These are phyloP conservation scores for Penicillium manginii DNA, from an alignment of 495 filamentous ascomycete species.

Conservation along the genomic window DNA sequence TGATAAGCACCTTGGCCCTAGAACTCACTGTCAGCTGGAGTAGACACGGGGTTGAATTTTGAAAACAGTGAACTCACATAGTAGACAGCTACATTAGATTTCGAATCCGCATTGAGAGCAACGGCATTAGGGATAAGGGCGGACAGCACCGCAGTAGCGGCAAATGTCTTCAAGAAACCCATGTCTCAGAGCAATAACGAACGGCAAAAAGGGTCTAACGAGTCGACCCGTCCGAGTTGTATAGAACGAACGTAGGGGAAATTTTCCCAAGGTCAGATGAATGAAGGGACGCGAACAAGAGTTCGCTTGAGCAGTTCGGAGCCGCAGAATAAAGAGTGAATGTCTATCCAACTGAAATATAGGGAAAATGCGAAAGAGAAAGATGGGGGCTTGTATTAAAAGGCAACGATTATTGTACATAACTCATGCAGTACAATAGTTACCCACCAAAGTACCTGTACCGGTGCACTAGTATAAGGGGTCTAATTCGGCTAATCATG, in stretches of 20 bases:
- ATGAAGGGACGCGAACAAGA: slow-evolving; percentile 49
- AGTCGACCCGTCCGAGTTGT: slow-evolving; percentile 14
- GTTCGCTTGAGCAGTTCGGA: slow-evolving; percentile 1
- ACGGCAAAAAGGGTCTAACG: slow-evolving; percentile 23
- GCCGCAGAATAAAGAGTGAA: neutral
- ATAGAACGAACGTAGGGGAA: slow-evolving; percentile 25
- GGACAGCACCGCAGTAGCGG: slow-evolving; percentile 34
- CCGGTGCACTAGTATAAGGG: neutral
- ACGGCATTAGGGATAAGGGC: slow-evolving; percentile 35
- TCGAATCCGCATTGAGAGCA: slow-evolving; percentile 52
- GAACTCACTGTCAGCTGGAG: slow-evolving; percentile 6
- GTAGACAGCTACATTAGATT: slow-evolving; percentile 67
- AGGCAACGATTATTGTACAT: neutral
- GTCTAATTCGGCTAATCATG: neutral
- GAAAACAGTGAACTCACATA: slow-evolving; percentile 49
- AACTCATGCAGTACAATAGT: neutral
- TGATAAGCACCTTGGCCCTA: slow-evolving; percentile 57
- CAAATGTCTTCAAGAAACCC: slow-evolving; percentile 32
- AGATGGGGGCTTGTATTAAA: slow-evolving; percentile 1
- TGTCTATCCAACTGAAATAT: neutral
- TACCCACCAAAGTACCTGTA: neutral
- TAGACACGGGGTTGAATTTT: neutral
- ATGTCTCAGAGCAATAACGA: slow-evolving; percentile 37
- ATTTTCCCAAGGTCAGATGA: slow-evolving; percentile 21
- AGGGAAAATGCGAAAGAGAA: neutral